These are phyloP conservation scores for Stagonosporopsis rhizophila DNA, from an alignment of 2,329 filamentous ascomycete genomes.

Conservation along the genomic window DNA sequence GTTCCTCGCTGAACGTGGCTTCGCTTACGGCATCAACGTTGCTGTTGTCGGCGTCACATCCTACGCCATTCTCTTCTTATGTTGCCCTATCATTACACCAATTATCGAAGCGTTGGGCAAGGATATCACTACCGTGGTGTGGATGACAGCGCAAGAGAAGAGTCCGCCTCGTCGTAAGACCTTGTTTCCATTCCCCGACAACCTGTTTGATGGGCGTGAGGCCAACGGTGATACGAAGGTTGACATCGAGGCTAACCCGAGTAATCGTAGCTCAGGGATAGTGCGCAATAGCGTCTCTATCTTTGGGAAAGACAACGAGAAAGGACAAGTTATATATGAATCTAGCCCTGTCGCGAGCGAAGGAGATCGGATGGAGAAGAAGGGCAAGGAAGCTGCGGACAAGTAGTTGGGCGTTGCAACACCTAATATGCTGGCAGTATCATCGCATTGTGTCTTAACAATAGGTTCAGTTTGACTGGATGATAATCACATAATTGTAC, in stretches of 20 bases:
- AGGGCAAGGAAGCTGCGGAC: neutral
- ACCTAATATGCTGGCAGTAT: neutral
- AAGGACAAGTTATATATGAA: neutral
- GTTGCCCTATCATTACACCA: constrained; percentile 48
- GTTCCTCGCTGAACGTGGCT: constrained; percentile 37
- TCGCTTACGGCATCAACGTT: constrained; percentile 47
- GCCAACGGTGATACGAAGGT: constrained; percentile 10
- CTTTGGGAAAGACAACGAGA: neutral
- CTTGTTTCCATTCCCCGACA: constrained; percentile 41
- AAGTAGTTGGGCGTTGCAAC: neutral
- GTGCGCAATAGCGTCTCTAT: neutral
- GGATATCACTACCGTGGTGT: constrained; percentile 48
- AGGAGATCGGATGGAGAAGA: neutral
- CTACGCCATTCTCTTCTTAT: constrained; percentile 44
- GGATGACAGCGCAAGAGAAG: constrained; percentile 47
- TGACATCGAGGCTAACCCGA: constrained; percentile 17
- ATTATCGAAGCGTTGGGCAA: constrained; percentile 50
- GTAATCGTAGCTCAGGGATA: constrained; percentile 4
- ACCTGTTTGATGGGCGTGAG: constrained; percentile 23
- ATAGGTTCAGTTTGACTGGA: neutral
- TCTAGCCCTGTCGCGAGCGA: neutral
- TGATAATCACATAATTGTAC: neutral
- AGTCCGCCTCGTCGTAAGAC: constrained; percentile 42
- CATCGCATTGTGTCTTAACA: neutral
- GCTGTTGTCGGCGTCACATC: constrained; percentile 47